Evolutionary conservation across 2,329 filamentous ascomycete genomes (phyloP).

Genomic region (Claviceps monticola): DNA sequence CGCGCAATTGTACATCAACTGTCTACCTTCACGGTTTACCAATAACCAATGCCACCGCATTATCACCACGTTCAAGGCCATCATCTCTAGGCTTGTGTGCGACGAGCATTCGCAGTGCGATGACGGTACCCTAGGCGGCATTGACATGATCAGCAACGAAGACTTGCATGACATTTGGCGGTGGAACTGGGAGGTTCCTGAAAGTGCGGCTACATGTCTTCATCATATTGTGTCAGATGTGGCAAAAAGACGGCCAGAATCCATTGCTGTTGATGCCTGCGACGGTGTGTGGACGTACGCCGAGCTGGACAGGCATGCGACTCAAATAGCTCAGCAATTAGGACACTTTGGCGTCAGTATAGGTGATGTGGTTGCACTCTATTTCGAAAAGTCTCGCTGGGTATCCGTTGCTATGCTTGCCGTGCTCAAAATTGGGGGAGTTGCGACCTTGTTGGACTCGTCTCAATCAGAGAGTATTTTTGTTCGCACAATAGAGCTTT

Average conservation of each 20-base stretch:
- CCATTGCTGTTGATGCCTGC: conserved; percentile 9
- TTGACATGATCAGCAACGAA: neutral
- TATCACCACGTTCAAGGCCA: neutral
- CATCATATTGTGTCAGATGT: neutral
- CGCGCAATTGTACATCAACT: conserved; percentile 1
- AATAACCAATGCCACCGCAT: conserved; percentile 1
- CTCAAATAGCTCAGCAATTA: conserved; percentile 8
- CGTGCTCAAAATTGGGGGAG: conserved; percentile 14
- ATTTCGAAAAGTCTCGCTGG: conserved; percentile 14
- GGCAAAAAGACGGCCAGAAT: conserved; percentile 1
- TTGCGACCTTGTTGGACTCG: conserved; percentile 9
- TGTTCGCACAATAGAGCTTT: neutral
- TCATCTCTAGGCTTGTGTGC: neutral
- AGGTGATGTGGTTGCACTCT: conserved; percentile 11
- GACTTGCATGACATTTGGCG: conserved; percentile 3
- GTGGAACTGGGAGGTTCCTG: conserved; percentile 1
- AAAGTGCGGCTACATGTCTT: neutral
- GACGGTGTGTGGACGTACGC: conserved; percentile 12
- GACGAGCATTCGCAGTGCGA: neutral
- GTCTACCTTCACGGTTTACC: neutral
- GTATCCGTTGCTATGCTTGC: conserved; percentile 12
- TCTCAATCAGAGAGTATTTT: neutral
- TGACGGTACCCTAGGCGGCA: neutral
- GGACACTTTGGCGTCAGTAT: neutral
- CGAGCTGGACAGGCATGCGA: conserved; percentile 10